Evolutionary conservation across 78 protist genomes (phyloP), one percentile per base, ranked within the genome.

Genomic region (Dictyostelium firmibasis): DNA sequence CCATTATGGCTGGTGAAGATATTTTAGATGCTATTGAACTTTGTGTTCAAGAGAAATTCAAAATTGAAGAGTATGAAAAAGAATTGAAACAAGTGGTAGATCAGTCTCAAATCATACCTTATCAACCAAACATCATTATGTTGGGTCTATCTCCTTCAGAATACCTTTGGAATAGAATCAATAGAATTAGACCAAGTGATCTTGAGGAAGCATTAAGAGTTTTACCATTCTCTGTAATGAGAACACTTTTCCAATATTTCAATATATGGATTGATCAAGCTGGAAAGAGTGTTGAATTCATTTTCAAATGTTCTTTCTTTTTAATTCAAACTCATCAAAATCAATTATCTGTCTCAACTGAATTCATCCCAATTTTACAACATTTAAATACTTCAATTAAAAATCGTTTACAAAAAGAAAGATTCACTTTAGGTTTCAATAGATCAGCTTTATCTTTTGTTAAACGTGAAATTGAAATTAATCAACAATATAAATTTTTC

Each of bases 1-100:
- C 97, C 14, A 47, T 98, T 31, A 53, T 47, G 31, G 94, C 91
- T 0, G 97, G 97, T 14, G 99, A 98, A 83, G 91, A 72, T 7
- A 84, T 98, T 53, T 33, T 92, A 31, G 99, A 98, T 91, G 99
- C 98, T 11, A 36, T 96, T n/a, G 69, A 81, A 16, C 8, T 94
- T 57, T 83, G 86, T 11, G 74, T 50, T 7, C 84, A 33, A 14
- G 96, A 94, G 69, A 2, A 18, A 81, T 35, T 25, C 13, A 62
- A 85, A 88, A 60, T 7, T 11, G 38, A 81, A 13, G 95, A 86
- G 62, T 79, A 83, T 35, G 87, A 74, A 62, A 69, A 23, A 29
- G 86, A 23, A 20, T 16, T 31, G 36, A 75, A 75, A 75, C 1
- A 13, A 25, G 20, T n/a, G n/a, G n/a, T n/a, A n/a, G n/a, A n/a